Conservation (phyloP, 306 rosid species). For the Cicer pinnatifidum region DNA sequence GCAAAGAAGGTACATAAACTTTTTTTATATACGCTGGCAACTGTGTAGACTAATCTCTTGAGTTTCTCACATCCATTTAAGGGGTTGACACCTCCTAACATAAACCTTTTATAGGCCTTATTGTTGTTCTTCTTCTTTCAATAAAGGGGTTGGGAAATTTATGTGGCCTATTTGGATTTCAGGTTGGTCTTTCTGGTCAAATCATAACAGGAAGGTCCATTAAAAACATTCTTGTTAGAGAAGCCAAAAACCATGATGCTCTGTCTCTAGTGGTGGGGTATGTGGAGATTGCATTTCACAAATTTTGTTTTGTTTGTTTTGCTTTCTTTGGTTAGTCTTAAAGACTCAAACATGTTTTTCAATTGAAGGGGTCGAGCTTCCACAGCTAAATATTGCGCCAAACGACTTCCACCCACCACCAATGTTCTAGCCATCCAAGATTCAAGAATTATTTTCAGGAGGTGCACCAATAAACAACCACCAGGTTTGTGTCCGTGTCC, state of each 20-base stretch:
- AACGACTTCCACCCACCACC: conserved; percentile 63
- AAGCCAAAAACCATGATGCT: conserved; percentile 66
- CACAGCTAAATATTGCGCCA: conserved; percentile 74
- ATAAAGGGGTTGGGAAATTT: conserved; percentile 31
- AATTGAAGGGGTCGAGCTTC: conserved; percentile 61
- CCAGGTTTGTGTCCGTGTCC: conserved; percentile 65
- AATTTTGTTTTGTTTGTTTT: conserved; percentile 12
- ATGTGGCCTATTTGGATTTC: conserved; percentile 43
- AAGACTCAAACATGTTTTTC: conserved; percentile 41
- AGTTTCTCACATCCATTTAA: too few relatives aligned
- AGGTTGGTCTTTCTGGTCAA: conserved; percentile 70
- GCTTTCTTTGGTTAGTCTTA: conserved; percentile 42
- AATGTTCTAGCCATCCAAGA: conserved; percentile 71
- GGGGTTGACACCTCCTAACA: background rate
- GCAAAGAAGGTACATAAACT: conserved; percentile 60
- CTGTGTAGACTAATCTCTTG: too few relatives aligned
- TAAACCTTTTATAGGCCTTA: background rate
- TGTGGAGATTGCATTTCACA: conserved; percentile 34
- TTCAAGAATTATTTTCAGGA: conserved; percentile 71
- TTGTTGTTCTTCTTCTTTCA: conserved; percentile 8
- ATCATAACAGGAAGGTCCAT: conserved; percentile 65
- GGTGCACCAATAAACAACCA: conserved; percentile 60
- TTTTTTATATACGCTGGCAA: background rate
- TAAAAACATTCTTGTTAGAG: conserved; percentile 64
- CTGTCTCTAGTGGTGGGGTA: conserved; percentile 83